Percentiles rank a stretch among this genome's conserved stretches.
Evolutionary conservation across 306 rosid species (phyloP).

Genomic region (Rubus idaeus): DNA sequence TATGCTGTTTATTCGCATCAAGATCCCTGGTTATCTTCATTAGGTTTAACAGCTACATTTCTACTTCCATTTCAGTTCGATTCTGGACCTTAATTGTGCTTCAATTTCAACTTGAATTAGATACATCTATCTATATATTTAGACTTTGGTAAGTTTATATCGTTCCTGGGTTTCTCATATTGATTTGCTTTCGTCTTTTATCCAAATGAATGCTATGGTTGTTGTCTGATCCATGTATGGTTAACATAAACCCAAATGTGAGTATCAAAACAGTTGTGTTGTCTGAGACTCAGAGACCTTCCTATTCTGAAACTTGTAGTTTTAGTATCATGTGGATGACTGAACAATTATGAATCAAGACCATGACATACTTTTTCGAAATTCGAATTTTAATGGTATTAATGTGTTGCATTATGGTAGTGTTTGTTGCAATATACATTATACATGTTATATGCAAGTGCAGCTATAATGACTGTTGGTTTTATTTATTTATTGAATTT

Average conservation of each 20-base stretch:
- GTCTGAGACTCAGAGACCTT: neutral
- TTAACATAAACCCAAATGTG: neutral
- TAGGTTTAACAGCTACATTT: conserved; percentile 16
- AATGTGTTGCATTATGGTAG: neutral
- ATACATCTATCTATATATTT: neutral
- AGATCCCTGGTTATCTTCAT: conserved; percentile 83
- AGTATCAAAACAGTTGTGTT: neutral
- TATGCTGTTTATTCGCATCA: conserved; percentile 92
- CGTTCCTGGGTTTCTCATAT: neutral
- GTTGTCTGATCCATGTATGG: neutral
- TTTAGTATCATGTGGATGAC: neutral
- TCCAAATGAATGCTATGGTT: neutral
- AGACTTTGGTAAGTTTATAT: neutral
- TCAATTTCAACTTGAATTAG: neutral
- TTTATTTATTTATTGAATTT: too few species aligned
- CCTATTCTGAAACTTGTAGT: too few species aligned
- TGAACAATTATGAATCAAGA: neutral
- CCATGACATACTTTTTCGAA: neutral
- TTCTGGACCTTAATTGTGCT: conserved; percentile 4
- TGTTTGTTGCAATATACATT: neutral
- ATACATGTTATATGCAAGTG: too few species aligned
- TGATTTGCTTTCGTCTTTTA: too few species aligned
- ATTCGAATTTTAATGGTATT: neutral
- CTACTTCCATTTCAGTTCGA: neutral
- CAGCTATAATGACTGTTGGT: too few species aligned